Evolutionary conservation across 441 rosid genomes (phyloP).

Genomic region (Populus hybrid): DNA sequence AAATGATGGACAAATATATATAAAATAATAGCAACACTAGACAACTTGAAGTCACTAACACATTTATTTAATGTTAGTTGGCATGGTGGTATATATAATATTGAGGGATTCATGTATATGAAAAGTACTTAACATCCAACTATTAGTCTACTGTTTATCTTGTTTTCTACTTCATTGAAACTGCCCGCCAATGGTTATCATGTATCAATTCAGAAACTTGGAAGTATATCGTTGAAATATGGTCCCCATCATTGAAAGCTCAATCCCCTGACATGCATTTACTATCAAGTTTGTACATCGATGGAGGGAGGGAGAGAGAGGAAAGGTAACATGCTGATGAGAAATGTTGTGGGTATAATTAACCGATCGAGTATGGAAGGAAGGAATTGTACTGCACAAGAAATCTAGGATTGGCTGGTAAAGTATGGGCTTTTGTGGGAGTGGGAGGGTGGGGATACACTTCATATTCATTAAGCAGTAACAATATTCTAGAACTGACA

Average conservation of each 20-base stretch:
- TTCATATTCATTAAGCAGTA: background rate
- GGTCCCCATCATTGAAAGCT: background rate
- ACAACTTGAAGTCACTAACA: background rate
- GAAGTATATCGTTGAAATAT: too few relatives aligned
- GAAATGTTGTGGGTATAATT: too few relatives aligned
- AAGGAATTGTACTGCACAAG: background rate
- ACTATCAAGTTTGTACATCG: background rate
- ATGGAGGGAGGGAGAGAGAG: background rate
- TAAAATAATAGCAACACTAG: background rate
- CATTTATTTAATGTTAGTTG: background rate
- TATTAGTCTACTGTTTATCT: background rate
- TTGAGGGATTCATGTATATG: background rate
- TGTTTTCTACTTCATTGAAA: background rate
- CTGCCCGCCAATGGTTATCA: background rate
- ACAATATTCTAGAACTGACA: background rate
- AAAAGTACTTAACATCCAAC: background rate
- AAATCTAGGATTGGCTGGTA: background rate
- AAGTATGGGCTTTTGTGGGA: background rate
- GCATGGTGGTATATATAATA: background rate
- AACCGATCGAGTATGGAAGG: too few relatives aligned
- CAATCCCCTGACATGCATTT: background rate
- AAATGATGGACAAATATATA: background rate
- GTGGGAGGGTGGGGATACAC: background rate
- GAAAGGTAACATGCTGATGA: too few relatives aligned
- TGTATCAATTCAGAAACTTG: background rate